Evolutionary conservation across 2,329 filamentous ascomycete genomes (phyloP), one percentile per base, ranked within the genome.

Genomic region (Rhytidhysteron rufulum): DNA sequence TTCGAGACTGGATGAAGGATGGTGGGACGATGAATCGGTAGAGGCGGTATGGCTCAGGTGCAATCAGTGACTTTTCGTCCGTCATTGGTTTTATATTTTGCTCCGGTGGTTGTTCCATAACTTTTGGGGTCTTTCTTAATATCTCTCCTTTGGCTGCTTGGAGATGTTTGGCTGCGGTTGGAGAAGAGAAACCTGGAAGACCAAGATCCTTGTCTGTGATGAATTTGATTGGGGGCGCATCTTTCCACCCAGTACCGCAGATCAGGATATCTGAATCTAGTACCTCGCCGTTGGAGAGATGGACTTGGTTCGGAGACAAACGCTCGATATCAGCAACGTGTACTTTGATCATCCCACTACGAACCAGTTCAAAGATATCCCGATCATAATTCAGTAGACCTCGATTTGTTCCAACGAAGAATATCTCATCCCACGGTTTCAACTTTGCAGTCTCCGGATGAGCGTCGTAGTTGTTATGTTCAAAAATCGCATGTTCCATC

Each of bases 311-410:
- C 1, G 65, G 50, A 0, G 70, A 69, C 2, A 83, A 67, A 21
- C 63, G 62, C 4, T 60, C 59, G 9, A 85, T 71, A 41, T 83
- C 76, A 18, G 72, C 71, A 6, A 80, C 60, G 39, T 82, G 73
- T 0, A 85, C 68, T 9, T 66, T 63, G 21, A 83, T 73, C 13
- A 64, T 69, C 3, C 75, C 74, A 15, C 68, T 60, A 17, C 68
- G 69, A 5, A 85, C 69, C 7, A 79, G 63, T 10, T 78, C 72
- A 52, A 81, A 77, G 50, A 84, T 72, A 45, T 78, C 68, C 7
- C 65, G 67, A 0, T 69, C 66, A 50, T 79, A 84, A 53, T 83
- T 84, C 35, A 82, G 64, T 13, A 83, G 77, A 27, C 76, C 74
- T 17, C 82, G 68, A 2, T 71, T 71, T 2, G 70, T 72, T 0